These are phyloP conservation scores for Ogataea thermomethanolica DNA, from an alignment of 805 yeast species.

Conservation along the genomic window DNA sequence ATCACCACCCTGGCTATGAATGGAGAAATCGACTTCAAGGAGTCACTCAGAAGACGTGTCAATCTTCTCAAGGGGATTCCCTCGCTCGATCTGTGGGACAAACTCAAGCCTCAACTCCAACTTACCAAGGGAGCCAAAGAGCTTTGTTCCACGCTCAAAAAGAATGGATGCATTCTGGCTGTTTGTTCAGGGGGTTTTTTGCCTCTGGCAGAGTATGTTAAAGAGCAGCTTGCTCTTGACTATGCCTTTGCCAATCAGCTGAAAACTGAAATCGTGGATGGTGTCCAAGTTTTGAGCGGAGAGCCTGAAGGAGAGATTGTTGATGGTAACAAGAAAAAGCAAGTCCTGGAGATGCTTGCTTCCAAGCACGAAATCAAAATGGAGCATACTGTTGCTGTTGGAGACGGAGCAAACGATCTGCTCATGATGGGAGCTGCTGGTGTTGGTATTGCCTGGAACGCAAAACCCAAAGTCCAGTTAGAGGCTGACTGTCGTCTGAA, in stretches of 20 bases:
- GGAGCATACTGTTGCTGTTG: constrained; percentile 70
- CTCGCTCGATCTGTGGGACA: constrained; percentile 69
- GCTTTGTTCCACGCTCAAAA: constrained; percentile 59
- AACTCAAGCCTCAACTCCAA: constrained; percentile 60
- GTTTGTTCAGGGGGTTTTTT: constrained; percentile 95
- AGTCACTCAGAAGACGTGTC: constrained; percentile 74
- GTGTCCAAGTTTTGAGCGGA: constrained; percentile 60
- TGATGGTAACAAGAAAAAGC: constrained; percentile 81
- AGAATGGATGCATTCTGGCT: constrained; percentile 64
- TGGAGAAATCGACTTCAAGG: constrained; percentile 89
- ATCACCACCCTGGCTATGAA: constrained; percentile 96
- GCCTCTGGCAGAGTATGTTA: constrained; percentile 78
- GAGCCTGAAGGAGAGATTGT: constrained; percentile 76
- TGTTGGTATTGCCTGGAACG: constrained; percentile 95
- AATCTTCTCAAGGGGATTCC: constrained; percentile 78
- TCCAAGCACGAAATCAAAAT: constrained; percentile 49
- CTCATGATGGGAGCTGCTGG: constrained; percentile 92
- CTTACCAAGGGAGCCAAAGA: constrained; percentile 87
- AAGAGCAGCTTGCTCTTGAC: constrained; percentile 65
- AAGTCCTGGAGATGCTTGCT: constrained; percentile 61
- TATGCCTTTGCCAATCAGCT: constrained; percentile 85
- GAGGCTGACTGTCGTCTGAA: constrained; percentile 82
- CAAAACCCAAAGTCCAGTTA: constrained; percentile 86
- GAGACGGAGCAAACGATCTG: constrained; percentile 97
- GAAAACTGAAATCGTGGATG: constrained; percentile 42